Evolutionary conservation across 2,329 filamentous ascomycete genomes (phyloP).

Genomic region (Lasiodiplodia gonubiensis): DNA sequence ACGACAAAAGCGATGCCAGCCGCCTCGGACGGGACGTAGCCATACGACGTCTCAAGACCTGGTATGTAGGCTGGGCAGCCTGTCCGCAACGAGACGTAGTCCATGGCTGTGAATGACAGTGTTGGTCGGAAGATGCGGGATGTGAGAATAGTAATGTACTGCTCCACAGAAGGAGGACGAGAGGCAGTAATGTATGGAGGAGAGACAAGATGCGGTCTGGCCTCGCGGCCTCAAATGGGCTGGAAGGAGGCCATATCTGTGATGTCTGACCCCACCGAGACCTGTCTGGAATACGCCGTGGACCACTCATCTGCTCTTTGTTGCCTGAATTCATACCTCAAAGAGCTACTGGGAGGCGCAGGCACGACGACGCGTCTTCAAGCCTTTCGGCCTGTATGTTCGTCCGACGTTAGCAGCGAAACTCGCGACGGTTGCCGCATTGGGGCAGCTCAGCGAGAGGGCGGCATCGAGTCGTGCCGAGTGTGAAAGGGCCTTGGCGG

Average conservation of each 20-base stretch:
- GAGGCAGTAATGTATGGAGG: neutral
- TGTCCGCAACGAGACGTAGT: neutral
- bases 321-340: neutral
- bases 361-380: neutral
- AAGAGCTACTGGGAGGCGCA: neutral
- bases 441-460: neutral
- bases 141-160: neutral
- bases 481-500: neutral
- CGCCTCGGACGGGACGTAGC: constrained; percentile 23
- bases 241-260: neutral
- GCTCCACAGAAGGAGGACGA: neutral
- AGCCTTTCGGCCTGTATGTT: neutral
- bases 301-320: neutral
- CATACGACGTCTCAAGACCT: neutral
- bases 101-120: neutral
- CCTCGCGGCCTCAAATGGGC: neutral
- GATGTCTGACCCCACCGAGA: neutral
- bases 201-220: neutral
- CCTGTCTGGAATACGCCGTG: neutral
- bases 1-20: constrained; percentile 17
- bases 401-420: neutral
- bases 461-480: neutral
- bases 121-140: neutral
- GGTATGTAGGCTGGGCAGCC: constrained; percentile 13
- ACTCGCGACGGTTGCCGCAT: neutral